Percentiles rank a stretch among this genome's conserved stretches.
phyloP scores from a whole-genome alignment of 2,329 filamentous ascomycete species.

The Colletotrichum sp. region DNA sequence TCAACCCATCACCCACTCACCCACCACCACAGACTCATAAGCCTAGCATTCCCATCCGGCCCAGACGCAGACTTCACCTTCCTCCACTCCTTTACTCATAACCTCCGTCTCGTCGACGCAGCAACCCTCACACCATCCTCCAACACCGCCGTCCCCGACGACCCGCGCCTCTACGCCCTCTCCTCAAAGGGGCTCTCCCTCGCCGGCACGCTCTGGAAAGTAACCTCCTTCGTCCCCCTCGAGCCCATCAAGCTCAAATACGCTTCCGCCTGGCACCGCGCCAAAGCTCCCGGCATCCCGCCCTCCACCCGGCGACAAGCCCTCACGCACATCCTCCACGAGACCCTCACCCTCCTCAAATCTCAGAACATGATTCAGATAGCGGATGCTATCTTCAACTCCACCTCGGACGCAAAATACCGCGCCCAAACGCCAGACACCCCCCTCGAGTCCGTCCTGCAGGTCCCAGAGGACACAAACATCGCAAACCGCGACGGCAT shows the following conservation, averaged over 20 bases:
- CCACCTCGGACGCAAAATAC: not conserved
- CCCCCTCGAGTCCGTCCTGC: not conserved
- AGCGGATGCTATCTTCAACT: not conserved
- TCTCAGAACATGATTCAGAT: rapidly evolving
- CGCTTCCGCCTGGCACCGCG: not conserved
- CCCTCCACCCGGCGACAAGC: not conserved
- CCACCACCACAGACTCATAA: not conserved
- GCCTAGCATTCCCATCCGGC: not conserved
- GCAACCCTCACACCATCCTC: not conserved
- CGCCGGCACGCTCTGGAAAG: not conserved
- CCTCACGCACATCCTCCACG: not conserved
- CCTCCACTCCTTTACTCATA: not conserved
- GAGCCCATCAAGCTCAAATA: not conserved
- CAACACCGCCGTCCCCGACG: not conserved
- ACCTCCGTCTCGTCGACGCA: not conserved
- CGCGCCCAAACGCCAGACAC: not conserved
- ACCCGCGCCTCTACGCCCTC: not conserved
- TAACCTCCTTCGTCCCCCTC: not conserved
- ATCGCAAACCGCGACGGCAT: not conserved
- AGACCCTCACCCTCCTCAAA: not conserved
- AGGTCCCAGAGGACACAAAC: rapidly evolving
- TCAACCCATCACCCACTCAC: not conserved
- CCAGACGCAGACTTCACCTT: not conserved
- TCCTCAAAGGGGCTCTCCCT: not conserved
- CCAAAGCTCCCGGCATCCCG: rapidly evolving